Evolutionary conservation across 345 rosid genomes (phyloP), one percentile per base, ranked within the genome.

Genomic region (Acer campestre): DNA sequence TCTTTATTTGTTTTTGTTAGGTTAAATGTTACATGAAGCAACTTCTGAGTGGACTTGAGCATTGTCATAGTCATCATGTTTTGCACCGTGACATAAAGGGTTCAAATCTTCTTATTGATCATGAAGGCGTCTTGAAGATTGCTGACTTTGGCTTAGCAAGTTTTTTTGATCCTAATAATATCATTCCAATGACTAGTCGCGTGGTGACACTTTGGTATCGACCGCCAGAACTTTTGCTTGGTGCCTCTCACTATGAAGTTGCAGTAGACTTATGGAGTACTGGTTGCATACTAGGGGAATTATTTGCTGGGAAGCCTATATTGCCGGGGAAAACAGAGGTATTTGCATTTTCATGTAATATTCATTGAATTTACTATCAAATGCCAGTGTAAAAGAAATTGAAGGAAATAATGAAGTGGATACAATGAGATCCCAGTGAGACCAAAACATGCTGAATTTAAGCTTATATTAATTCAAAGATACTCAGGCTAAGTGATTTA

Each of bases 131-230:
- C 79, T 86, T 96, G 86, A 96, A 96, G 90, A 94, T 96, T 78
- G 98, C 98, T 1, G 99, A 96, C 89, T 96, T 96, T 68, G 99
- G 99, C 53, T 77, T 96, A 68, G 97, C 99, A 48, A 92, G 90
- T 72, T 84, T 87, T 84, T 96, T 87, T 62, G 83, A 94, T 78
- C 93, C 98, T 42, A 71, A 79, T 18, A 77, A 89, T 40, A 86
- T 76, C 4, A 82, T 76, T 69, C 92, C 89, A 2, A 77, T 94
- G 89, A 96, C 99, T 18, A 94, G 97, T 80, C 97, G 99, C 35
- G 99, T 96, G 62, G 98, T 96, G 84, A 96, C 98, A 29, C 97
- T 96, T 53, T 96, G 99, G 99, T 96, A 96, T 87, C 84, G 99
- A 80, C 98, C 98, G 2, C 99, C 99, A 0, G 98, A 96, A 84